These are phyloP conservation scores for Suillus subluteus DNA, from an alignment of 768 basidiomycete species.

Conservation along the genomic window DNA sequence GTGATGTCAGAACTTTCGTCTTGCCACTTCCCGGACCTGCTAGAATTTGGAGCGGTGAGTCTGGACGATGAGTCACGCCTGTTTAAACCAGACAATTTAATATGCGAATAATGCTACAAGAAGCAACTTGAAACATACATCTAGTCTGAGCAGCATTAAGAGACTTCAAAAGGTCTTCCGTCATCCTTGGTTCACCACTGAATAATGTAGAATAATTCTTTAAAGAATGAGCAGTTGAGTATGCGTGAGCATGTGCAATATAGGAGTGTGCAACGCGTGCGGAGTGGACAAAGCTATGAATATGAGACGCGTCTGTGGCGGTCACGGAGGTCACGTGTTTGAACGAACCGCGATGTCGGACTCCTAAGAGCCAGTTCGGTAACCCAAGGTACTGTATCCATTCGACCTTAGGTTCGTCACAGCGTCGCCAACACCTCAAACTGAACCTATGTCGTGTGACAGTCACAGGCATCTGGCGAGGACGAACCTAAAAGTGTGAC, in stretches of 20 bases:
- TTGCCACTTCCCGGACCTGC: slow-evolving; percentile 84
- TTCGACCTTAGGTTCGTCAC: too few relatives aligned
- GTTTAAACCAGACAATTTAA: slow-evolving; percentile 6
- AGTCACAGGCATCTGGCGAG: too few relatives aligned
- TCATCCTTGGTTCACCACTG: neutral
- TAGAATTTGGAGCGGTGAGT: slow-evolving; percentile 73
- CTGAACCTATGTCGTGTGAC: too few relatives aligned
- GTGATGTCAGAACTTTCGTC: slow-evolving; percentile 69
- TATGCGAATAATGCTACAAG: neutral
- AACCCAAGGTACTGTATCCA: too few relatives aligned
- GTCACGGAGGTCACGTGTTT: slow-evolving; percentile 9
- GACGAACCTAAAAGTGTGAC: too few relatives aligned
- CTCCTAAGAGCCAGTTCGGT: too few relatives aligned
- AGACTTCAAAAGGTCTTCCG: slow-evolving; percentile 5
- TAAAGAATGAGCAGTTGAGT: neutral
- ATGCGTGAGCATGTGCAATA: neutral
- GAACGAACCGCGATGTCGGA: neutral
- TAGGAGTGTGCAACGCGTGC: neutral
- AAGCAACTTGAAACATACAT: slow-evolving; percentile 7
- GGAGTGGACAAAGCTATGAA: neutral
- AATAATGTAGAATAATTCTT: too few relatives aligned
- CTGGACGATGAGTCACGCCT: slow-evolving; percentile 72
- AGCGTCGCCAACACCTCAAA: too few relatives aligned
- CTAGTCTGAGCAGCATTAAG: slow-evolving; percentile 17
- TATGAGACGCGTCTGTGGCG: slow-evolving; percentile 9